Conservation (phyloP, 139 green algal species). For the Desmodesmus armatus region DNA sequence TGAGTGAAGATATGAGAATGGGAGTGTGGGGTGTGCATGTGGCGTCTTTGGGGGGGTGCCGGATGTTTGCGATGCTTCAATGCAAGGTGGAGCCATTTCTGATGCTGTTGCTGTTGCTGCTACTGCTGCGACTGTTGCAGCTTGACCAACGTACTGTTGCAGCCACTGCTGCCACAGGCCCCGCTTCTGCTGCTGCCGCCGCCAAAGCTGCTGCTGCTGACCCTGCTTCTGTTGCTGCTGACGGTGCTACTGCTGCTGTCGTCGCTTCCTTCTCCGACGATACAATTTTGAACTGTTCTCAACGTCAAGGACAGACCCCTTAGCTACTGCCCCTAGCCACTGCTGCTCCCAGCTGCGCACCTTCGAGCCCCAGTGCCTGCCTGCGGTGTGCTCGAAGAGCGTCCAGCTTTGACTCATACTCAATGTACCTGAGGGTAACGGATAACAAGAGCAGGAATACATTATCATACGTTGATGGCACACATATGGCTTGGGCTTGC, state of each 20-base stretch:
- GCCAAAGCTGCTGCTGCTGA: background rate
- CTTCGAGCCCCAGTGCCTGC: conserved; percentile 29
- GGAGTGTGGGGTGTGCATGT: too few species aligned
- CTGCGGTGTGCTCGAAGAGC: conserved; percentile 71
- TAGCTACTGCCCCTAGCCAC: background rate
- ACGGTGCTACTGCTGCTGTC: too few species aligned
- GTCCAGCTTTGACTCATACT: conserved; percentile 88
- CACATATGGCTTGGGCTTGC: too few species aligned
- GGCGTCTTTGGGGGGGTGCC: too few species aligned
- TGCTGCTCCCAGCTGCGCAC: background rate
- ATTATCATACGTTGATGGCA: too few species aligned
- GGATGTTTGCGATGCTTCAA: background rate
- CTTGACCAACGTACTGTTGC: too few species aligned
- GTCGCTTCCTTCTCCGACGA: too few species aligned
- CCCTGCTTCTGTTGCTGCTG: background rate
- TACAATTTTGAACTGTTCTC: too few species aligned
- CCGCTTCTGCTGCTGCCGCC: background rate
- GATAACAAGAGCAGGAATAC: too few species aligned
- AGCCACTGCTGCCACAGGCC: background rate
- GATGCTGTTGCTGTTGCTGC: background rate
- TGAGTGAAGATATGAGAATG: background rate
- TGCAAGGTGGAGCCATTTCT: background rate
- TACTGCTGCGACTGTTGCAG: background rate
- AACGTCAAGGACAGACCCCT: too few species aligned
- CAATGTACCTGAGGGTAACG: conserved; percentile 70